These are phyloP conservation scores for Ambrosia trifida DNA, from an alignment of 129 eudicot genomes.

Conservation along the genomic window DNA sequence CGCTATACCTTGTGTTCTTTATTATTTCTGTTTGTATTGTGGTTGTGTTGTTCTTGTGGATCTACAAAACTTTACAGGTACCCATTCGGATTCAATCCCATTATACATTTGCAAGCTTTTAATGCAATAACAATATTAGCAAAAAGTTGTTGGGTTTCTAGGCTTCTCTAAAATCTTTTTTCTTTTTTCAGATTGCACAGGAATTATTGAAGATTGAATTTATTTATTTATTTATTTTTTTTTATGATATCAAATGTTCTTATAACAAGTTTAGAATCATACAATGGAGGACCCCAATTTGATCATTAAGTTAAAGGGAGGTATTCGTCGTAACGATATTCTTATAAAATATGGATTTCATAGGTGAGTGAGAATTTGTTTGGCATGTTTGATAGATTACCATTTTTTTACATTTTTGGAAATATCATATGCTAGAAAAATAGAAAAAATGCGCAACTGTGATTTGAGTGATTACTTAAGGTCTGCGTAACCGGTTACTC, in stretches of 20 bases:
- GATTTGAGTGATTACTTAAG: slow-evolving; percentile 10
- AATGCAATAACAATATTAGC: too few relatives aligned
- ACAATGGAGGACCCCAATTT: slow-evolving; percentile 65
- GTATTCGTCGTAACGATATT: slow-evolving; percentile 18
- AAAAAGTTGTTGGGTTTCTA: slow-evolving; percentile 20
- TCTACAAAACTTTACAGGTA: too few relatives aligned
- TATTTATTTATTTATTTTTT: too few relatives aligned
- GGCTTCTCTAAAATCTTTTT: background rate
- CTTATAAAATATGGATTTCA: slow-evolving; percentile 29
- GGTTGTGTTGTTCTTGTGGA: too few relatives aligned
- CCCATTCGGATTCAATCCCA: too few relatives aligned
- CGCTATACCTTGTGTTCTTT: too few relatives aligned
- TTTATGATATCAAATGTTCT: slow-evolving; percentile 23
- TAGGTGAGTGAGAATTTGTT: slow-evolving; percentile 28
- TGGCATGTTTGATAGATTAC: slow-evolving; percentile 14
- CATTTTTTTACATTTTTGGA: background rate
- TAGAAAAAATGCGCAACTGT: slow-evolving; percentile 20
- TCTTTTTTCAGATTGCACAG: slow-evolving; percentile 40
- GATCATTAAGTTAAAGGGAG: slow-evolving; percentile 44
- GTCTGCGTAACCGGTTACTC: slow-evolving; percentile 40
- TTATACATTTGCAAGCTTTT: too few relatives aligned
- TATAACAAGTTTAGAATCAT: slow-evolving; percentile 19
- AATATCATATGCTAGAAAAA: background rate
- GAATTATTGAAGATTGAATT: slow-evolving; percentile 36
- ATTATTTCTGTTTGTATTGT: too few relatives aligned